Base-by-base conservation (phyloP, 768 basidiomycete genomes). In the Tulasnella calospora region DNA sequence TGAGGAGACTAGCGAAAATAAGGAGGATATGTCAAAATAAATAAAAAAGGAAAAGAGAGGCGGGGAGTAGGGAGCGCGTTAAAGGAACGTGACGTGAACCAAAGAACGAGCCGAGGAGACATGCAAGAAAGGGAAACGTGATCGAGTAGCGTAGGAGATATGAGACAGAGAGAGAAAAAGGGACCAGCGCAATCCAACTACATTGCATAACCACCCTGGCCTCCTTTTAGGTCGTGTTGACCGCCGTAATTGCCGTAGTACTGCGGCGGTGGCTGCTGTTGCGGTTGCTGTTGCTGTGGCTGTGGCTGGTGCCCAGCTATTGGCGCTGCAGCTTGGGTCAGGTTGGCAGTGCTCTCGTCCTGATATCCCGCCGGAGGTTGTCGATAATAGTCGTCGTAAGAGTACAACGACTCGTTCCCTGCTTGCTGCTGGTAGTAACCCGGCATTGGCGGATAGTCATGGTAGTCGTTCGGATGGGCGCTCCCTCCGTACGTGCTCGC, bases 261-360 rank as follows among this genome's bases (percentile, higher is more conserved):
- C 38, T 74, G 47, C 73, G 6, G 40, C 21, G 51, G 12, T 47
- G 51, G 73, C 7, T 19, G 46, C 33, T 76, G 74, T n/a, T 61
- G n/a, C n/a, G n/a, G n/a, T n/a, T n/a, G n/a, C n/a, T n/a, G n/a
- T n/a, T n/a, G n/a, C n/a, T n/a, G n/a, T n/a, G n/a, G n/a, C n/a
- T n/a, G n/a, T n/a, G n/a, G 36, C 46, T 76, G 55, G 21, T 57
- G 55, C 13, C 74, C 74, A 55, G 74, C 76, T 69, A 51, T 38
- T 9, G 92, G 89, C 41, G 91, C 90, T 23, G 90, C 90, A 40
- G 88, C 84, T 6, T 86, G 81, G 23, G 91, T 83, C 19, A 94
- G 87, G 82, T 91, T 88, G 40, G 86, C 84, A 30, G 88, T 88
- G 82, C 91, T 92, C 80, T 90, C 89, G 81, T 90, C 89, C 81